Conservation (phyloP, 2,329 filamentous ascomycete genomes). For the Penicillium expansum region DNA sequence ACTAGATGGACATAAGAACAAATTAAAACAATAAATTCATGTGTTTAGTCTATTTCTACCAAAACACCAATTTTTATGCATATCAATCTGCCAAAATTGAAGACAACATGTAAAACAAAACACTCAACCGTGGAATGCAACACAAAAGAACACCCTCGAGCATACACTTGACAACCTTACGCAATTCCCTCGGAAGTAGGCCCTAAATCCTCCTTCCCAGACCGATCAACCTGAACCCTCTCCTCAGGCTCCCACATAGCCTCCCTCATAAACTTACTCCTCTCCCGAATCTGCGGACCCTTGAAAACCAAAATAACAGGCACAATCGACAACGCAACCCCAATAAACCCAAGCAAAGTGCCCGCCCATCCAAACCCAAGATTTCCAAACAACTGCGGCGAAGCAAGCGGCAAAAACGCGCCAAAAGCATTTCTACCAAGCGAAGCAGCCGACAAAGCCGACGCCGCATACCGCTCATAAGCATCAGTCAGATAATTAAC, state of each 20-base stretch:
- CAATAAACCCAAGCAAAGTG: slow-evolving; percentile 45
- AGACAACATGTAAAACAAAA: neutral
- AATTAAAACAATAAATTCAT: slow-evolving; percentile 1
- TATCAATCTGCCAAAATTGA: neutral
- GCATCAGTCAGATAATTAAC: slow-evolving; percentile 51
- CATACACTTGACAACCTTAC: neutral
- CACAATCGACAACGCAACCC: slow-evolving; percentile 38
- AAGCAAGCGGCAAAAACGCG: slow-evolving; percentile 47
- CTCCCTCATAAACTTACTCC: slow-evolving; percentile 31
- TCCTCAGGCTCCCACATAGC: slow-evolving; percentile 20
- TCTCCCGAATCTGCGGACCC: slow-evolving; percentile 40
- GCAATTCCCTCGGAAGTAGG: slow-evolving; percentile 1
- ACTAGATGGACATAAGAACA: slow-evolving; percentile 17
- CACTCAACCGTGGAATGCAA: neutral
- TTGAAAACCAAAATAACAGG: slow-evolving; percentile 44
- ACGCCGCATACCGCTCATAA: slow-evolving; percentile 50
- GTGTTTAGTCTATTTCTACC: neutral
- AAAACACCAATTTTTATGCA: neutral
- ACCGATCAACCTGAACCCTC: slow-evolving; percentile 11
- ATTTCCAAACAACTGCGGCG: slow-evolving; percentile 41
- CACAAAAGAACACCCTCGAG: neutral
- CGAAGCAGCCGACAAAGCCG: slow-evolving; percentile 47
- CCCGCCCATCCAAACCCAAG: slow-evolving; percentile 47
- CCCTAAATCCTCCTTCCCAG: slow-evolving; percentile 3
- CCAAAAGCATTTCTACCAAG: slow-evolving; percentile 48